Base-by-base conservation (phyloP, 371 early-diverging fungal species). In the Circinella umbellata region DNA sequence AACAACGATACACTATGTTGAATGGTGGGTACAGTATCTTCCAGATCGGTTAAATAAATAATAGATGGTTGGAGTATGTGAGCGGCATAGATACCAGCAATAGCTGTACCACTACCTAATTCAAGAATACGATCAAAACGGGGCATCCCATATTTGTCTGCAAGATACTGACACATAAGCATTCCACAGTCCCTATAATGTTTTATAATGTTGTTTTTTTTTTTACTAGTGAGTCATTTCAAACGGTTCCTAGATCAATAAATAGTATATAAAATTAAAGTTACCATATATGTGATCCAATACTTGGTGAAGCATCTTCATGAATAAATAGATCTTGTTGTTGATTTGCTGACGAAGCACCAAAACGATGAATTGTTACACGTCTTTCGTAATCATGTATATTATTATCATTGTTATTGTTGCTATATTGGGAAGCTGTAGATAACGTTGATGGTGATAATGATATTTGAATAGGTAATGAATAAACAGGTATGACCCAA, bases 51-150 rank as follows among this genome's bases (percentile, higher is more conserved):
- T 51, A 86, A 51, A 51, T 73, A 77, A 4, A 76, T 69, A 9
- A 39, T 27, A n/a, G 51, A 42, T 17, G 80, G 75, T 3, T 63
- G 18, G 34, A 82, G 64, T 36, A 76, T 35, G n/a, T 73, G 68
- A 4, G 81, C 78, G 27, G 75, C 76, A 70, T 74, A 80, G 3
- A 86, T 71, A 0, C 86, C 86, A 17, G 75, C 82, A 18, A 84
- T 53, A 8, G 81, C 86, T 15, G 86, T 86, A 8, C 86, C 86
- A 64, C 84, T 82, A 11, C 86, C 85, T 68, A 81, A 68, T 64
- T 81, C 81, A 10, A 80, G 39, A 37, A 80, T 49, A 13, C 37
- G 55, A 7, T 73, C 63, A 54, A 51, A 69, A 11, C 54, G 46
- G 10, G 34, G 17, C 4, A 6, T 34, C 2, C 27, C 27, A 27